Evolutionary conservation across 1,139 yeast genomes (phyloP), one percentile per base, ranked within the genome.

Genomic region (Diutina pseudorugosa): DNA sequence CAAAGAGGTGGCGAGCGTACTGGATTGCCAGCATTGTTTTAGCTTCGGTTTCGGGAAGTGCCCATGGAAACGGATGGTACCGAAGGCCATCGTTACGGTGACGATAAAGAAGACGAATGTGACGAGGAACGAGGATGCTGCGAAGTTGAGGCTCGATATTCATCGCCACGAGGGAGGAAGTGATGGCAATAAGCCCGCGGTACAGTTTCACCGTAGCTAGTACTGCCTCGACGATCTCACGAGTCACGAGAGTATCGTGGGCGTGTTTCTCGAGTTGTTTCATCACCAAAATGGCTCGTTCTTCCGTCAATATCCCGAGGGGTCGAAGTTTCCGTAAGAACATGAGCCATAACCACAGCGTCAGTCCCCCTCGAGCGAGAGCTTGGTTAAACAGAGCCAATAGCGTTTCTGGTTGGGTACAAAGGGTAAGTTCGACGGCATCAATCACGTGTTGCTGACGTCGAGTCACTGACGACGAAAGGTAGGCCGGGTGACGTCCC

Each of bases 331-430:
- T 69, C 51, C 65, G 63, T 33, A 71, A 61, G 51, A 74, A 69
- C 8, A 65, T 63, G 4, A 70, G 56, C 79, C 79, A 74, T 14
- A 71, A 47, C 2, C 61, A 57, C 2, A 74, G 60, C 1, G 69
- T 65, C 33, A 61, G 59, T 0, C 64, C 61, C 52, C 62, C 60
- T 9, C 57, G 57, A 7, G 57, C 55, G 3, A 68, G 62, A 2
- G 68, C 66, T 4, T 56, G 56, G 56, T 72, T 70, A 58, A 73
- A 73, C 11, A 57, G 57, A 18, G 61, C 61, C 18, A 71, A 55
- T 4, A 73, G 60, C 16, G 67, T 68, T 44, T 71, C 72, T 0
- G 76, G 72, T 16, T 27, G 20, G 7, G 23, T 16, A 18, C 40
- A 45, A n/a, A 45, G 18, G 11, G 20, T 14, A 8, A 45, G 21